Conservation (phyloP, 2,329 filamentous ascomycete genomes). For the Ophiocordyceps unilateralis region DNA sequence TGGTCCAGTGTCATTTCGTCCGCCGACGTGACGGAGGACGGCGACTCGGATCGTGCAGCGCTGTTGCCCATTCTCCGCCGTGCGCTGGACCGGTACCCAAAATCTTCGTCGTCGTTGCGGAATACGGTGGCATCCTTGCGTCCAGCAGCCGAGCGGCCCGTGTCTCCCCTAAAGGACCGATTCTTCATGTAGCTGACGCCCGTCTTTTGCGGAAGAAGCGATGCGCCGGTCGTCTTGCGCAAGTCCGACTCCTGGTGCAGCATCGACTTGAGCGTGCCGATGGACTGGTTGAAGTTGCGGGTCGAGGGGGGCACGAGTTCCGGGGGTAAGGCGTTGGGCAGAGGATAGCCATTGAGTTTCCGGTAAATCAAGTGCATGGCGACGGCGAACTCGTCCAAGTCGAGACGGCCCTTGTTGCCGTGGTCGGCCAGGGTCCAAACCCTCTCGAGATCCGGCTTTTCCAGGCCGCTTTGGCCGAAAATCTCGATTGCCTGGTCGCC, state of each 20-base stretch:
- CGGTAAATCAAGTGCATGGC: conserved; percentile 98
- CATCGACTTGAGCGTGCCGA: conserved; percentile 82
- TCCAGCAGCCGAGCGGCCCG: conserved; percentile 35
- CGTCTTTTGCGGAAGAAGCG: conserved; percentile 83
- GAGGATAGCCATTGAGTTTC: conserved; percentile 86
- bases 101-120: conserved; percentile 86
- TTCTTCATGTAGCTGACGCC: conserved; percentile 97
- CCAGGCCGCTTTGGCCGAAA: conserved; percentile 86
- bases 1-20: conserved; percentile 81
- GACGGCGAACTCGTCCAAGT: conserved; percentile 94
- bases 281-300: conserved; percentile 79
- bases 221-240: conserved; percentile 75
- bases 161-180: conserved; percentile 66
- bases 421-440: conserved; percentile 93
- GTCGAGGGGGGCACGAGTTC: conserved; percentile 92
- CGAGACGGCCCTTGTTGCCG: conserved; percentile 82
- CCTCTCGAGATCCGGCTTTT: conserved; percentile 75
- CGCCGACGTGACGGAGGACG: conserved; percentile 48
- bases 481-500: conserved; percentile 93
- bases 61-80: conserved; percentile 67
- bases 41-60: conserved; percentile 67
- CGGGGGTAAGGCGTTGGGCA: conserved; percentile 72
- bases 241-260: conserved; percentile 78
- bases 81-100: conserved; percentile 87
- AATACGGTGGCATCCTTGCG: conserved; percentile 94